Conservation (phyloP, 2,329 filamentous ascomycete genomes). For the Ophiognomonia clavigignenti-juglandacearum region DNA sequence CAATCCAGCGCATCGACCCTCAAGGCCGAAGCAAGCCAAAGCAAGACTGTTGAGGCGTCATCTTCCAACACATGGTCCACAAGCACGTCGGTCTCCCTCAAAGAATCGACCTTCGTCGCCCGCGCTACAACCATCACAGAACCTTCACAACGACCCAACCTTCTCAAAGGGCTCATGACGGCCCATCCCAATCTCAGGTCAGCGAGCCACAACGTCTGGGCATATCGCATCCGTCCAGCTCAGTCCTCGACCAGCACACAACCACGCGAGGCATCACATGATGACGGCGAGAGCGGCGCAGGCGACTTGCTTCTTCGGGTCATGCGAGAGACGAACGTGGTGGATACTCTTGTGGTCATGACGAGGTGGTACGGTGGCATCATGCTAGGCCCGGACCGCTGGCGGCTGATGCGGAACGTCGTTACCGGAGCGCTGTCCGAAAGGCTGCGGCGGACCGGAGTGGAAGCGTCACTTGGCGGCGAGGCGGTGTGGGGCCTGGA, state of each 20-base stretch:
- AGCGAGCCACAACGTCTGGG: conserved; percentile 58
- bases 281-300: conserved; percentile 58
- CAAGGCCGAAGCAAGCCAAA: conserved; percentile 16
- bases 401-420: conserved; percentile 56
- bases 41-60: conserved; percentile 15
- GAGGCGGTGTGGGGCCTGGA: conserved; percentile 60
- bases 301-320: conserved; percentile 52
- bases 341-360: conserved; percentile 52
- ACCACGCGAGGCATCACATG: conserved; percentile 45
- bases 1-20: conserved; percentile 16
- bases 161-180: conserved; percentile 43
- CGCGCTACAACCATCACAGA: conserved; percentile 39
- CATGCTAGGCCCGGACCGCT: conserved; percentile 57
- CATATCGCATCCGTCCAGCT: conserved; percentile 34
- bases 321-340: conserved; percentile 45
- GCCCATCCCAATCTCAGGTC: conserved; percentile 44
- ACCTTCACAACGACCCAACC: conserved; percentile 33
- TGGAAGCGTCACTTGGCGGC: conserved; percentile 35
- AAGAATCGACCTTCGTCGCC: conserved; percentile 53
- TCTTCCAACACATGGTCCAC: conserved; percentile 41
- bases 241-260: conserved; percentile 30
- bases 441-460: conserved; percentile 38
- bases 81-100: conserved; percentile 47
- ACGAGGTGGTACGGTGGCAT: conserved; percentile 59
- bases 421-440: conserved; percentile 51